These are phyloP conservation scores for Helichrysum umbraculigerum DNA, from an alignment of 129 eudicot species.

Conservation along the genomic window DNA sequence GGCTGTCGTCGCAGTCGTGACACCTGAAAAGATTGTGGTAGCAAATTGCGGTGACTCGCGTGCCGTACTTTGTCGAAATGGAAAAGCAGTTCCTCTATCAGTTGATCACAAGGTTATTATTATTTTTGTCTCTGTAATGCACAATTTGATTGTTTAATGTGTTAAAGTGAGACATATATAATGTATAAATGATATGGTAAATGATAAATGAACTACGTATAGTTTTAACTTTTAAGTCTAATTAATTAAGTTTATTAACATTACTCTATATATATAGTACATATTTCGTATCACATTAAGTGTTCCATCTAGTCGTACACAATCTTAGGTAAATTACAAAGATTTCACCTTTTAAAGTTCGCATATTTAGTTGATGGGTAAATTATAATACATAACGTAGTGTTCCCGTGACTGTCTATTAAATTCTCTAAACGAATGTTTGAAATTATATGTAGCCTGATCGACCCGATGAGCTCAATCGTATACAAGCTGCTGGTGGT, in stretches of 20 bases:
- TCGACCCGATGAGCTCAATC: slow-evolving; percentile 55
- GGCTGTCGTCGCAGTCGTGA: slow-evolving; percentile 53
- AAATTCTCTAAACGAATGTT: background rate
- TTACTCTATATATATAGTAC: no score
- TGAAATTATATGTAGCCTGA: slow-evolving; percentile 48
- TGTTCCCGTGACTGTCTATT: no score
- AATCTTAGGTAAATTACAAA: background rate
- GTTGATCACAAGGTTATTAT: slow-evolving; percentile 55
- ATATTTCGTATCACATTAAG: no score
- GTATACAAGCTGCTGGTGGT: slow-evolving; percentile 62
- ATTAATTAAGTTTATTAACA: no score
- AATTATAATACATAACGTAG: no score
- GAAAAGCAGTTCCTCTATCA: slow-evolving; percentile 51
- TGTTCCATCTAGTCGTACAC: background rate
- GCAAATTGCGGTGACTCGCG: slow-evolving; percentile 72
- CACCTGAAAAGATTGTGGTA: slow-evolving; percentile 42
- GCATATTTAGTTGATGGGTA: background rate
- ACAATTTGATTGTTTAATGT: no score
- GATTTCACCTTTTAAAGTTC: background rate
- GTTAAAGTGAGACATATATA: no score
- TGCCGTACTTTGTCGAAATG: slow-evolving; percentile 54
- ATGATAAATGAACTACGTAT: no score
- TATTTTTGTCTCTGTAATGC: no score
- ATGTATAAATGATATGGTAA: no score
- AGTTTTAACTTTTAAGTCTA: no score